These are phyloP conservation scores for Taphrina wiesneri DNA, from an alignment of 1,139 yeast species.

Conservation along the genomic window DNA sequence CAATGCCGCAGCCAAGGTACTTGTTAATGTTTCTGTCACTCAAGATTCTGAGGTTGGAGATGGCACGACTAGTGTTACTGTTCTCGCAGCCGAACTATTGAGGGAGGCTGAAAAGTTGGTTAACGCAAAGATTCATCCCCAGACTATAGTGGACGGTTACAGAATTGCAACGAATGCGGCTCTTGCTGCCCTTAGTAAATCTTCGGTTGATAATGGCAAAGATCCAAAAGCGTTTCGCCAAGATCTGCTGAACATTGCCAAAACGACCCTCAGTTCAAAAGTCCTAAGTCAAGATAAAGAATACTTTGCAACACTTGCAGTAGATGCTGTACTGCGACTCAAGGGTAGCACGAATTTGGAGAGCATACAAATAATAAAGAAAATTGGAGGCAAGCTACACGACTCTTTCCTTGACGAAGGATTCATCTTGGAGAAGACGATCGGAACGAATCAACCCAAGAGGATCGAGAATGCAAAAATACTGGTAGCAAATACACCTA, in stretches of 20 bases:
- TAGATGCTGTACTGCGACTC: conserved; percentile 87
- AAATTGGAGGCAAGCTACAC: conserved; percentile 85
- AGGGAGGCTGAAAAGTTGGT: conserved; percentile 94
- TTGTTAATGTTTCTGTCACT: conserved; percentile 92
- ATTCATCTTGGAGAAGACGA: conserved; percentile 74
- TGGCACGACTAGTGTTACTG: conserved; percentile 98
- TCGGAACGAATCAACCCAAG: conserved; percentile 94
- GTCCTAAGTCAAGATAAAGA: conserved; percentile 93
- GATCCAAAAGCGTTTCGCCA: conserved; percentile 65
- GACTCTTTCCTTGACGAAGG: conserved; percentile 94
- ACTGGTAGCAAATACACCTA: conserved; percentile 86
- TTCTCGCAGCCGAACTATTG: conserved; percentile 82
- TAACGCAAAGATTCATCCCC: conserved; percentile 94
- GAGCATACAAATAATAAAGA: conserved; percentile 89
- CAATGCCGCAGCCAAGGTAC: conserved; percentile 96
- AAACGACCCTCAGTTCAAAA: conserved; percentile 89
- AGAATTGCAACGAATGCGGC: conserved; percentile 87
- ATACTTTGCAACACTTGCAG: conserved; percentile 83
- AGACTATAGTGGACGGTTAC: conserved; percentile 93
- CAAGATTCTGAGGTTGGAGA: conserved; percentile 99
- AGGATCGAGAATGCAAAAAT: conserved; percentile 78
- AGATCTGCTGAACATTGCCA: conserved; percentile 84
- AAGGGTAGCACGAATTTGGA: conserved; percentile 94
- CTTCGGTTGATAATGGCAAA: conserved; percentile 61
- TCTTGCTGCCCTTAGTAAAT: conserved; percentile 69